Evolutionary conservation across 495 filamentous ascomycete genomes (phyloP), one percentile per base, ranked within the genome.

Genomic region (Neurospora sp.): DNA sequence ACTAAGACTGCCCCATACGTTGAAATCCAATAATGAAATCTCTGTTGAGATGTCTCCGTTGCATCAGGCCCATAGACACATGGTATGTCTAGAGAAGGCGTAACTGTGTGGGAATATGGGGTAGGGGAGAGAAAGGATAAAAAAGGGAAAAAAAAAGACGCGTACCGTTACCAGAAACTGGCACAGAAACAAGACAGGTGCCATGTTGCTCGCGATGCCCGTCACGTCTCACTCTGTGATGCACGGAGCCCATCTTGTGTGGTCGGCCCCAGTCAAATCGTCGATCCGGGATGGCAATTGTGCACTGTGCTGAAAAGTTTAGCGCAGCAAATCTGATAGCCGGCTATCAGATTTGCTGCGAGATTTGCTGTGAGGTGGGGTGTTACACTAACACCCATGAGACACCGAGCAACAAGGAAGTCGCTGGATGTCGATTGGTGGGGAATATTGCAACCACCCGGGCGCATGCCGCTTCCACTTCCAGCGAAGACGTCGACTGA

Each of bases 151-250:
- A 72, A 72, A 70, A 73, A 73, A 78, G 78, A 78, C 78, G 78
- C 78, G 78, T 79, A 77, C 75, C 70, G 73, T 74, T 70, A 73
- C 69, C 70, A 72, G 73, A 70, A 65, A 65, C 27, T 65, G 74
- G 74, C 74, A 69, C 75, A 48, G 35, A 69, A 61, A 72, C 38
- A 73, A 3, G 20, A 73, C 69, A 68, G 53, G 53, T 65, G 53
- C 53, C 53, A 65, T 65, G 53, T 35, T 65, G 53, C 12, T 65
- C 53, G 53, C 53, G 53, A 65, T 27, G 6, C 27, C 53, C 14
- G 53, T 65, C 53, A 65, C 53, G 27, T 65, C 53, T 65, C 53
- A 65, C 53, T 65, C 53, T 35, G 53, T 65, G 53, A 65, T 65
- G 53, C 53, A 65, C 53, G 53, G 53, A 65, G 53, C 53, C 27